A percentile compares a stretch with the other conserved stretches of the same genome.
Evolutionary conservation across 225 moss, liverwort and hornwort species (phyloP).

Genomic region (Straminergon stramineum): DNA sequence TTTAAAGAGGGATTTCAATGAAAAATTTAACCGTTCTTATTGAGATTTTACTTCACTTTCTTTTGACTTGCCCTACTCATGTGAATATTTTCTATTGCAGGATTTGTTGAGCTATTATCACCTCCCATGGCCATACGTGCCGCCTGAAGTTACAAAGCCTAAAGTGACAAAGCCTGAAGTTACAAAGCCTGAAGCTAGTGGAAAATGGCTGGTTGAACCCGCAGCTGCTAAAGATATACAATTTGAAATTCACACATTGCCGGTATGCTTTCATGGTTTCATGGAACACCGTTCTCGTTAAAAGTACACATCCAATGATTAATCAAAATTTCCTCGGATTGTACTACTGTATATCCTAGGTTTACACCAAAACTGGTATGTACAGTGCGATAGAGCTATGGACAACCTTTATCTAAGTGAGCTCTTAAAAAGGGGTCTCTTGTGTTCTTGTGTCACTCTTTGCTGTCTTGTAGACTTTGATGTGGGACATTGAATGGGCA

Average conservation of each 20-base stretch:
- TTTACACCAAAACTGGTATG: background rate
- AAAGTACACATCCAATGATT: background rate
- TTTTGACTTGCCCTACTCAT: background rate
- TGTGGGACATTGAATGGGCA: background rate
- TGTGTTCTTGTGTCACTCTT: background rate
- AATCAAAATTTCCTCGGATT: background rate
- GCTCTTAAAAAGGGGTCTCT: background rate
- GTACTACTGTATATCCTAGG: background rate
- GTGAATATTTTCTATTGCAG: background rate
- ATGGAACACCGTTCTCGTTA: background rate
- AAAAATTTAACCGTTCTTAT: background rate
- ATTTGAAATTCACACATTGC: slow-evolving; percentile 34
- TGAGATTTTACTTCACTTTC: too few relatives aligned
- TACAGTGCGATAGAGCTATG: background rate
- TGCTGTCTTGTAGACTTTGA: background rate
- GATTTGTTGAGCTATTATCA: slow-evolving; percentile 21
- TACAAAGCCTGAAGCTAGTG: background rate
- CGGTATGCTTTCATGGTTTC: slow-evolving; percentile 3
- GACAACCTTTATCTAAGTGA: background rate
- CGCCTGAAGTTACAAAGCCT: background rate
- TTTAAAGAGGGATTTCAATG: background rate
- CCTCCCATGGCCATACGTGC: slow-evolving; percentile 1
- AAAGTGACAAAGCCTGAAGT: background rate
- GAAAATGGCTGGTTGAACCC: background rate
- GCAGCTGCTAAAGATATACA: background rate